Base-by-base conservation (phyloP, 139 green algal genomes). In the Micractinium conductrix region DNA sequence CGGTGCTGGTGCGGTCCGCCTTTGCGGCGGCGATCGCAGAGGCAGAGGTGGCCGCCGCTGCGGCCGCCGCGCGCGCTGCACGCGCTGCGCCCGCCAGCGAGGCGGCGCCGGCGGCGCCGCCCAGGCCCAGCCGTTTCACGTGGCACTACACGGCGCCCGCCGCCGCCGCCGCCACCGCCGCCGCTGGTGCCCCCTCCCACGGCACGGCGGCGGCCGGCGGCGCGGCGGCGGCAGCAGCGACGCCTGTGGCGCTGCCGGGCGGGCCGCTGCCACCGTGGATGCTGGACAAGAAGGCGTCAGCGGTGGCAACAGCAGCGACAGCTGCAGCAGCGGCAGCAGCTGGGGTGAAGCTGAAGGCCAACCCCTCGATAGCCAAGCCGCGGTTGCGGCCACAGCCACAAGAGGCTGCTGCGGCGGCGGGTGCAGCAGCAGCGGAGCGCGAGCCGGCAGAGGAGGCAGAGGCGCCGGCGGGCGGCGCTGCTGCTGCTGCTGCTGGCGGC, bases 341-440 rank as follows among this genome's bases (percentile, higher is more conserved):
- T 22, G 53, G 42, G 2, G 40, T 74, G 48, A 85, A 80, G 40
- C 69, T 80, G 43, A n/a, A 38, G 38, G 69, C 69, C 50, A 80
- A 85, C 48, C 80, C 80, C 28, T 58, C 69, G 12, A 85, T 85
- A 35, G 69, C 53, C 80, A 85, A 42, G 67, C 16, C 30, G 37
- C 50, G 60, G 42, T 42, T 26, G 42, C 65, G 16, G 35, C 79
- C 30, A 22, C 22, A 42, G 71, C 71, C n/a, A n/a, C n/a, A n/a
- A 60, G 42, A 38, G 42, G 26, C 14, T 4, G 71, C 71, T 38
- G 42, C 71, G 9, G 71, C 40, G 26, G 72, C 42, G 72, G 75
- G 2, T 2, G 69, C 69, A 50, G 38, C 38, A 17, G 38, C 8
- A 9, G 38, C 16, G 21, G 40, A 33, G 37, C 10, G 7, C 44